Evolutionary conservation across 192 early-diverging fungal species (phyloP).

Genomic region (Gaertneriomyces semiglobifer): DNA sequence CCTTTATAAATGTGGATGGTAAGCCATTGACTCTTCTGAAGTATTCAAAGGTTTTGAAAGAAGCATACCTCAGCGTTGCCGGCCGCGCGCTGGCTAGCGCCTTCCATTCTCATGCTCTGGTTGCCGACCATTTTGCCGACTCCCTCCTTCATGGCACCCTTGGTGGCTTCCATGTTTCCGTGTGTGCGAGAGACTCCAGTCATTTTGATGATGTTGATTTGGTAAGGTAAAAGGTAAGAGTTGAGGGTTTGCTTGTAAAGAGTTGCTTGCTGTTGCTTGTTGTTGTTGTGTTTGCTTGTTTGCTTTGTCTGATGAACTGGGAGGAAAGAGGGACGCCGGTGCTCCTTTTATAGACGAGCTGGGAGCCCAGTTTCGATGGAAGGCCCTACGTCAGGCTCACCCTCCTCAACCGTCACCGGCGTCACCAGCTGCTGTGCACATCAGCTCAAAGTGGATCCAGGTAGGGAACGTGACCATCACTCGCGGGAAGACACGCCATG

Average conservation of each 20-base stretch:
- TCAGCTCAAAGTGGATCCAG: no score
- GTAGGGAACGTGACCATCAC: no score
- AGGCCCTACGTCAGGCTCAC: no score
- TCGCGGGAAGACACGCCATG: no score
- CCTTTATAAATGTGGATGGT: not conserved
- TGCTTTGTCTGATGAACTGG: no score
- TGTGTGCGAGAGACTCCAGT: not conserved
- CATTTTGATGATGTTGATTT: not conserved
- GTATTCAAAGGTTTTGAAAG: not conserved
- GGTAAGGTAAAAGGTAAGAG: not conserved
- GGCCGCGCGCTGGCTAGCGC: constrained; percentile 22
- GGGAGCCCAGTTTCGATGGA: no score
- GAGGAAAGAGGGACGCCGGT: no score
- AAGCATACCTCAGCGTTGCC: constrained; percentile 25
- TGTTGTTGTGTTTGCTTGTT: not conserved
- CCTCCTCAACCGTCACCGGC: no score
- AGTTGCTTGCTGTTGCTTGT: not conserved
- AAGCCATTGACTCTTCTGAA: no score
- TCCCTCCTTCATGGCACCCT: constrained; percentile 29
- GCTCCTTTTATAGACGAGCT: no score
- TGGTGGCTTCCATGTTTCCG: constrained; percentile 22
- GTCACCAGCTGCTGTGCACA: no score
- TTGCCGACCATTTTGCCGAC: constrained; percentile 20
- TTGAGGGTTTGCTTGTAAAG: no score
- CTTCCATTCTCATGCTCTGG: constrained; percentile 19